These are phyloP conservation scores for Cladorrhinum sp. DNA, from an alignment of 2,329 filamentous ascomycete genomes.

Conservation along the genomic window DNA sequence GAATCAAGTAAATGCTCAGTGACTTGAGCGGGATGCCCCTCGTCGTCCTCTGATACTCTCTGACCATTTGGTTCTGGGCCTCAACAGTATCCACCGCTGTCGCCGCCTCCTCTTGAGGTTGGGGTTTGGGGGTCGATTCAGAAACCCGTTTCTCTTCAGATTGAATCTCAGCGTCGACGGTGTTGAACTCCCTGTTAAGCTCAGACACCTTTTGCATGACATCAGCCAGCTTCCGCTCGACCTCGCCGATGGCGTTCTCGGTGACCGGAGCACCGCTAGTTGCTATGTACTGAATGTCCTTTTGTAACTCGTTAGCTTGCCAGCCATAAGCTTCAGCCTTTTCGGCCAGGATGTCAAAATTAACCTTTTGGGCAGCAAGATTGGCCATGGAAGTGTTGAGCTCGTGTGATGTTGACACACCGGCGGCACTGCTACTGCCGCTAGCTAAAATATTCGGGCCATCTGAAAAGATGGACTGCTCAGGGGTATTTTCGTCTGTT, in stretches of 20 bases:
- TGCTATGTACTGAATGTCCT: slow-evolving; percentile 32
- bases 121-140: not conserved
- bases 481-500: slow-evolving; percentile 5
- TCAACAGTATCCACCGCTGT: slow-evolving; percentile 20
- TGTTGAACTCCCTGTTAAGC: slow-evolving; percentile 35
- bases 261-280: slow-evolving; percentile 23
- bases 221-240: slow-evolving; percentile 31
- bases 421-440: not conserved
- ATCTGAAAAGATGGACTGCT: not conserved
- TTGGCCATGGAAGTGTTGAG: slow-evolving; percentile 22
- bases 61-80: slow-evolving; percentile 33
- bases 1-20: slow-evolving; percentile 57
- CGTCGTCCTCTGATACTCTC: slow-evolving; percentile 55
- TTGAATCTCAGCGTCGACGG: slow-evolving; percentile 38
- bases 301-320: slow-evolving; percentile 30
- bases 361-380: slow-evolving; percentile 32
- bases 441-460: not conserved
- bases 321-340: slow-evolving; percentile 35
- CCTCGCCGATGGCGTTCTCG: slow-evolving; percentile 24
- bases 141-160: slow-evolving; percentile 30
- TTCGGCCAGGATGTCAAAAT: slow-evolving; percentile 34
- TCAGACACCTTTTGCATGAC: slow-evolving; percentile 35
- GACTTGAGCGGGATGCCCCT: slow-evolving; percentile 55
- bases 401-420: slow-evolving; percentile 7
- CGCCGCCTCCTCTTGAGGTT: not conserved